Evolutionary conservation across 2,329 filamentous ascomycete species (phyloP).

Genomic region (Trichophyton rubrum): DNA sequence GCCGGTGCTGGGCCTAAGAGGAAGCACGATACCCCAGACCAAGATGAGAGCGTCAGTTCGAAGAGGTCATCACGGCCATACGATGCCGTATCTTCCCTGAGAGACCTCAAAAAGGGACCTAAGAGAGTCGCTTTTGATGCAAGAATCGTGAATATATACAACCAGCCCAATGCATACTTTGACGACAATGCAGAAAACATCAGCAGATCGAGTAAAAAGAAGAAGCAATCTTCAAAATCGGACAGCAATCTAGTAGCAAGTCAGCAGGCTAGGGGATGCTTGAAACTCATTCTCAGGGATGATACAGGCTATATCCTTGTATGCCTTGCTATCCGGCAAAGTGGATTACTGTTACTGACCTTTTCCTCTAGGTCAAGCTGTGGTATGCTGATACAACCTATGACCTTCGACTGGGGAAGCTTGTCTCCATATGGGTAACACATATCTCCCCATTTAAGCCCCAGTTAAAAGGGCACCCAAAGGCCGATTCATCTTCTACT

Average conservation of each 20-base stretch:
- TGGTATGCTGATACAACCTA: constrained; percentile 19
- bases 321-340: neutral
- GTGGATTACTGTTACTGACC: neutral
- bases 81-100: constrained; percentile 7
- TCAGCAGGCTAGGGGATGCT: constrained; percentile 10
- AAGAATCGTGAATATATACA: constrained; percentile 19
- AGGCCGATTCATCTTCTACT: constrained; percentile 24
- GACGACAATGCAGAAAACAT: neutral
- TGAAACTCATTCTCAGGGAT: constrained; percentile 19
- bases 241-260: neutral
- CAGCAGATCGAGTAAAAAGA: neutral
- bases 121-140: constrained; percentile 15
- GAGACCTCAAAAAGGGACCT: constrained; percentile 16
- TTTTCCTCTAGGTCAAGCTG: constrained; percentile 17
- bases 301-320: constrained; percentile 16
- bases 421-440: constrained; percentile 41
- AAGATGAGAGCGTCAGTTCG: neutral
- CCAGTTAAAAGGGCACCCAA: constrained; percentile 10
- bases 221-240: neutral
- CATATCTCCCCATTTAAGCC: constrained; percentile 29
- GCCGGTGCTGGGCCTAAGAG: neutral
- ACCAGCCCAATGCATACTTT: constrained; percentile 11
- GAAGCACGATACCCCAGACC: neutral
- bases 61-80: neutral
- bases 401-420: constrained; percentile 18